These are phyloP conservation scores for Naganishia randhawae DNA, from an alignment of 768 basidiomycete species.

Conservation along the genomic window DNA sequence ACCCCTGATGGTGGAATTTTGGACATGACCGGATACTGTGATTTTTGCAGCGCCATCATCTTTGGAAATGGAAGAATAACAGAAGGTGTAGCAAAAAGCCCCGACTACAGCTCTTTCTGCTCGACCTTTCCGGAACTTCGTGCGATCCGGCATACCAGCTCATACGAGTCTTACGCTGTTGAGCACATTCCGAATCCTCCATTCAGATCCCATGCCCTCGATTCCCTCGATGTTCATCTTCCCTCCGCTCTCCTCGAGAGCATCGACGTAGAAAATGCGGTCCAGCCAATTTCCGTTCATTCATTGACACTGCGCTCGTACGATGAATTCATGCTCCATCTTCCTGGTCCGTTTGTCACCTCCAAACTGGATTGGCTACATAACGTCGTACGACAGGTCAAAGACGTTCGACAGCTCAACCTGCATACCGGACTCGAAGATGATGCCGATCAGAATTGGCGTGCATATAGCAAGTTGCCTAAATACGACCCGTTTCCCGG, in stretches of 20 bases:
- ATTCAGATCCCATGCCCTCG: conserved; percentile 1
- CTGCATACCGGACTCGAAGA: conserved; percentile 17
- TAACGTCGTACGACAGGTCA: conserved; percentile 7
- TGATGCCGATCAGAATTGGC: conserved; percentile 1
- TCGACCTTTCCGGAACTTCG: not conserved
- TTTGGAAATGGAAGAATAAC: conserved; percentile 4
- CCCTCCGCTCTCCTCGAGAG: conserved; percentile 7
- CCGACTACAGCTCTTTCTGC: conserved; percentile 5
- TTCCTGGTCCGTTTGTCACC: conserved; percentile 4
- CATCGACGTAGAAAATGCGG: not conserved
- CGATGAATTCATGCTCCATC: conserved; percentile 18
- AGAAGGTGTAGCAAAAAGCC: conserved; percentile 9
- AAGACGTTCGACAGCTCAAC: conserved; percentile 11
- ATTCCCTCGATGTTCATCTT: conserved; percentile 11
- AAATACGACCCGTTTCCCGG: conserved; percentile 13
- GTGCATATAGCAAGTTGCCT: not conserved
- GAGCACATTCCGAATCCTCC: conserved; percentile 3
- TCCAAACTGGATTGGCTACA: conserved; percentile 8
- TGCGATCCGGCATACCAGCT: conserved; percentile 10
- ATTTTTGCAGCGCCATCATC: conserved; percentile 7
- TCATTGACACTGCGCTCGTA: conserved; percentile 3
- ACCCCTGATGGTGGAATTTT: no score
- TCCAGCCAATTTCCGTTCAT: conserved; percentile 3
- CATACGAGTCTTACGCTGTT: conserved; percentile 3
- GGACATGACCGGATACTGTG: not conserved